These are phyloP conservation scores for Helotiales sp. DNA, from an alignment of 2,329 filamentous ascomycete genomes.

Conservation along the genomic window DNA sequence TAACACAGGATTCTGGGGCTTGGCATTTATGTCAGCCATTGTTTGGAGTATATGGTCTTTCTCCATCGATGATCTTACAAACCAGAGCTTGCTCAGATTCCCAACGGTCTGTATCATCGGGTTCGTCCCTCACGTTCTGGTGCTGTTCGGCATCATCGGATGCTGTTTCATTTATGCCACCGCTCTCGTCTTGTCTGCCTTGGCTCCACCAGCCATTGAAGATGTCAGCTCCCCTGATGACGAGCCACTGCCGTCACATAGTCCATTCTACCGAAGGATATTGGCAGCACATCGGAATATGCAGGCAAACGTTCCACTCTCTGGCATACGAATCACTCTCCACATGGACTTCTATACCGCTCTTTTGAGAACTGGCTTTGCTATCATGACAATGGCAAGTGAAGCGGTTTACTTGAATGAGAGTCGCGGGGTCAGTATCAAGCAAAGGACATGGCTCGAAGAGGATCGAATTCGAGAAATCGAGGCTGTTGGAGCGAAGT, in stretches of 20 bases:
- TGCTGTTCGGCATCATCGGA: slow-evolving; percentile 76
- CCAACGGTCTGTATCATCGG: slow-evolving; percentile 95
- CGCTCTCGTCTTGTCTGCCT: slow-evolving; percentile 76
- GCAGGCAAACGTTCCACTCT: slow-evolving; percentile 87
- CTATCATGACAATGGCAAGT: slow-evolving; percentile 87
- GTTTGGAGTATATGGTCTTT: slow-evolving; percentile 73
- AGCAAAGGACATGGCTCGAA: slow-evolving; percentile 87
- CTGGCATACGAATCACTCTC: slow-evolving; percentile 78
- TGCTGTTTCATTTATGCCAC: slow-evolving; percentile 79
- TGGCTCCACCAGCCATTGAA: slow-evolving; percentile 51
- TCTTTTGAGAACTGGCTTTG: slow-evolving; percentile 83
- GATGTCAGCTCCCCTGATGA: slow-evolving; percentile 40
- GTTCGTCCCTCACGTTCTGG: slow-evolving; percentile 91
- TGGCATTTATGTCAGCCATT: slow-evolving; percentile 88
- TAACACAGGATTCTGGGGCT: slow-evolving; percentile 87
- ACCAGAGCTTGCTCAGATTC: slow-evolving; percentile 77
- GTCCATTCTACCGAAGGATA: slow-evolving; percentile 63
- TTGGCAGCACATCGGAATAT: slow-evolving; percentile 81
- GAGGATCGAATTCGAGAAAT: slow-evolving; percentile 82
- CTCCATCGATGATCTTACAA: slow-evolving; percentile 62
- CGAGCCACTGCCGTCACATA: slow-evolving; percentile 47
- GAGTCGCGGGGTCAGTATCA: slow-evolving; percentile 75
- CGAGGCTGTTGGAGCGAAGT: slow-evolving; percentile 53
- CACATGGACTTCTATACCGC: slow-evolving; percentile 97
- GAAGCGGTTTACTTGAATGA: slow-evolving; percentile 97